Evolutionary conservation across 2,329 filamentous ascomycete species (phyloP).

Genomic region (Cladophialophora bantiana): DNA sequence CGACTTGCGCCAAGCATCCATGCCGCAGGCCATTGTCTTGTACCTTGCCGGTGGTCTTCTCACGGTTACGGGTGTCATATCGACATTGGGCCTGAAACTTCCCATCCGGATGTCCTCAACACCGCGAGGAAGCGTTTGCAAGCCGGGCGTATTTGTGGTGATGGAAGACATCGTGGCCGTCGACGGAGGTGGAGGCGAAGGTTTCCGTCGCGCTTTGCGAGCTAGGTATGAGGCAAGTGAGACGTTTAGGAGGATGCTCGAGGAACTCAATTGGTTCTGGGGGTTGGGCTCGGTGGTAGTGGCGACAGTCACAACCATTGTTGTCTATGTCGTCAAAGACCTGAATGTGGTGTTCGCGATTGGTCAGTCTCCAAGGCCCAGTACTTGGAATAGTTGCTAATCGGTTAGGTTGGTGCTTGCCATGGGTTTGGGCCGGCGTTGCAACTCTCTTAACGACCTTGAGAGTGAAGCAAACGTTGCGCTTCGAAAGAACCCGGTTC

Average conservation of each 20-base stretch:
- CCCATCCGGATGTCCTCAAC: slow-evolving; percentile 9
- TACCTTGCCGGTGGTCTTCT: slow-evolving; percentile 5
- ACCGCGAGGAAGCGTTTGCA: not conserved
- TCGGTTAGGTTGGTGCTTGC: slow-evolving; percentile 12
- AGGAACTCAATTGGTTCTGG: slow-evolving; percentile 11
- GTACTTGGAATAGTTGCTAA: slow-evolving; percentile 6
- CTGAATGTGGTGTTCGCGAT: slow-evolving; percentile 9
- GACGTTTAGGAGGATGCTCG: slow-evolving; percentile 6
- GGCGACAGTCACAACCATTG: slow-evolving; percentile 2
- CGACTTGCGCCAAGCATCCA: slow-evolving; percentile 5
- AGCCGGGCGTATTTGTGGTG: slow-evolving; percentile 1
- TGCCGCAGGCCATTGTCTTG: slow-evolving; percentile 5
- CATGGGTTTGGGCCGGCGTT: not conserved
- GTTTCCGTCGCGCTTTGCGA: not conserved
- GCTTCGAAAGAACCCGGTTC: not conserved
- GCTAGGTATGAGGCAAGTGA: slow-evolving; percentile 8
- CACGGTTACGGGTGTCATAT: not conserved
- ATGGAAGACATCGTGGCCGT: slow-evolving; percentile 11
- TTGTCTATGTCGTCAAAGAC: slow-evolving; percentile 10
- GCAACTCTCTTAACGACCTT: not conserved
- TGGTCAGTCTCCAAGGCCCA: not conserved
- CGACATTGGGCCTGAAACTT: not conserved
- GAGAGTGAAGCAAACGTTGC: slow-evolving; percentile 6
- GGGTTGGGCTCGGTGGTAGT: slow-evolving; percentile 3
- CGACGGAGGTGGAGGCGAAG: slow-evolving; percentile 7